Evolutionary conservation across 2,329 filamentous ascomycete species (phyloP), one percentile per base, ranked within the genome.

Genomic region (Balansia obtecta): DNA sequence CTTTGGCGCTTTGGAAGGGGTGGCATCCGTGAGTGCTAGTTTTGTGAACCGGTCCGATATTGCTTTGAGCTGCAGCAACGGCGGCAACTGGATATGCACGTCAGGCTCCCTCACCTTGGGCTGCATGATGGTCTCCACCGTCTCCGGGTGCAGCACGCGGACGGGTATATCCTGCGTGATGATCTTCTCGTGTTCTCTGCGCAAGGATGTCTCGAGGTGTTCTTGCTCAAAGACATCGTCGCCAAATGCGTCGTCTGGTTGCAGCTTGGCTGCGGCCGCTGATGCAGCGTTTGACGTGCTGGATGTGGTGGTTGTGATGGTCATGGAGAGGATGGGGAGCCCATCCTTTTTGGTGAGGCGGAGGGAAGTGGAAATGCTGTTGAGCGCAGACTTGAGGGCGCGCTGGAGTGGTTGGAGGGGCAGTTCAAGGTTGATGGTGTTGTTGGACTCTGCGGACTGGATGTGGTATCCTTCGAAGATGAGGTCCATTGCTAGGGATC

Each of bases 141-240:
- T 85, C 48, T 85, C 80, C 2, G 87, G 83, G 52, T 87, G 82
- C 10, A 98, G 77, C 1, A 98, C 89, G 16, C 90, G 84, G 42
- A 97, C 85, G n/a, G 93, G 93, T 39, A 98, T 86, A 67, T 97
- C 89, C 63, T 98, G 93, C 0, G 89, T 95, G 61, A 98, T 86
- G 58, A 94, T 77, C 55, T 93, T 95, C 65, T 96, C 90, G 58
- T 88, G 83, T 61, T 91, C 87, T 51, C 85, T 75, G 42, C 73
- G 69, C 22, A 79, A 75, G 57, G 63, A 78, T 56, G 71, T 80
- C 64, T 76, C 79, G 22, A 82, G 67, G 30, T 79, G 68, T 51
- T 73, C 70, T 42, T 69, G 69, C 52, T 69, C 64, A 57, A 75
- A 76, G 32, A 71, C 64, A 44, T 70, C 66, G 50, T 66, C 60